Conservation (phyloP, 192 early-diverging fungal species). For the Chytriomyces hyalinus region DNA sequence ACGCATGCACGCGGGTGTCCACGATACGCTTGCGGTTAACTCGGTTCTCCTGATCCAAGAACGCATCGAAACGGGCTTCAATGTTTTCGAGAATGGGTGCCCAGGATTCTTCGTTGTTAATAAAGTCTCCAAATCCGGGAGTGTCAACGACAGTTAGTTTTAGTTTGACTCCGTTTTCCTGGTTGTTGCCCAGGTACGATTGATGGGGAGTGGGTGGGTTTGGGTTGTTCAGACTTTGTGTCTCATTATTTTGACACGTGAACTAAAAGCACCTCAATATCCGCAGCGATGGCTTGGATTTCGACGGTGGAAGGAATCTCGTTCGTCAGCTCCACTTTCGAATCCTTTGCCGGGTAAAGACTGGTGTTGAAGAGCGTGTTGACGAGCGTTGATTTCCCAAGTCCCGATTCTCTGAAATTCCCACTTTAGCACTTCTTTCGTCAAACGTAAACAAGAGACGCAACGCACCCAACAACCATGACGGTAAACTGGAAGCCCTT, state of each 20-base stretch:
- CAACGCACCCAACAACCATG: constrained; percentile 63
- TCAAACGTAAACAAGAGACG: background rate
- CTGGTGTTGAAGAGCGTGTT: constrained; percentile 71
- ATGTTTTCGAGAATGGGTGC: constrained; percentile 93
- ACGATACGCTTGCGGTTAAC: constrained; percentile 62
- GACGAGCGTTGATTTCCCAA: constrained; percentile 68
- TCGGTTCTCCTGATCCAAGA: constrained; percentile 81
- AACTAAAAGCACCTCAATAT: constrained; percentile 18
- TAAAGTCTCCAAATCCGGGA: constrained; percentile 79
- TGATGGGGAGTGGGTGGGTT: background rate
- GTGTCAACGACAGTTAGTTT: constrained; percentile 97
- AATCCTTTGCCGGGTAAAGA: constrained; percentile 88
- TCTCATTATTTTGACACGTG: background rate
- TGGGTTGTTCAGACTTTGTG: background rate
- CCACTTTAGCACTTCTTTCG: background rate
- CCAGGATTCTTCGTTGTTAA: constrained; percentile 79
- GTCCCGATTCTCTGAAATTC: constrained; percentile 56
- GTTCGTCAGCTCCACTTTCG: constrained; percentile 62
- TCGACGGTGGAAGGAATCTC: constrained; percentile 69
- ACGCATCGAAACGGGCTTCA: constrained; percentile 91
- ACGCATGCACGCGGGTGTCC: constrained; percentile 86
- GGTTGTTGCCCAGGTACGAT: constrained; percentile 54
- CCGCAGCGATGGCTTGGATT: constrained; percentile 60
- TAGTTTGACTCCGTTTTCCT: constrained; percentile 97
- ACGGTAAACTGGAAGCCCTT: constrained; percentile 90